Evolutionary conservation across 176 grass and related monocot genomes (phyloP), one percentile per base, ranked within the genome.

Genomic region (Zea luxurians): DNA sequence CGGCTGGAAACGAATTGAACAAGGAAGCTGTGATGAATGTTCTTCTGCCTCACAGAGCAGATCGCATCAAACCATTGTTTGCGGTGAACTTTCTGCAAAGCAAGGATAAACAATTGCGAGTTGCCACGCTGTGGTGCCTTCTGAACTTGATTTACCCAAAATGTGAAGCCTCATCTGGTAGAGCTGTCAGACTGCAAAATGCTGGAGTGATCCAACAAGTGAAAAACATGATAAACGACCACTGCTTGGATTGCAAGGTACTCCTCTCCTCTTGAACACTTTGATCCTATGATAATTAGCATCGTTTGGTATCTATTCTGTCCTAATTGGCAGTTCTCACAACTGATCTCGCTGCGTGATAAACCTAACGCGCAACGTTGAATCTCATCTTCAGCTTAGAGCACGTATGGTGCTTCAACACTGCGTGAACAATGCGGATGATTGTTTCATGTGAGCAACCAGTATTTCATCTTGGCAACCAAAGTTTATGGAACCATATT

Each of bases 191-290:
- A 77, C 86, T 99, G 11, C 87, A 89, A 58, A 83, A 77, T 81
- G 66, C 90, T 73, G 96, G 96, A 53, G 80, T 99, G 78, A 87
- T 99, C 73, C 83, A 70, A 74, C 96, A 99, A 82, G 78, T 99
- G 68, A 96, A 89, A 81, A 85, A 62, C 59, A 99, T 99, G 96
- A 81, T 87, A 72, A 85, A 93, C 73, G 96, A 99, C 74, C 90
- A 88, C 53, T 95, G 84, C 72, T 78, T 89, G 68, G 96, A 99
- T 96, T 99, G 91, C 89, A 97, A 97, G 95, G 94, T 97, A 76
- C 7, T 60, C 15, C 54, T 6, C 66, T 48, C 34, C 58, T 59
- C 6, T 64, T 74, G 35, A 18, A 63, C 53, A 43, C 16, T 70
- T 13, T 52, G 6, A 68, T 75, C 50, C 61, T 48, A 6, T 10